phyloP scores from a whole-genome alignment of 1,284 basidiomycete species.

The Fomitopsis schrenkii region DNA sequence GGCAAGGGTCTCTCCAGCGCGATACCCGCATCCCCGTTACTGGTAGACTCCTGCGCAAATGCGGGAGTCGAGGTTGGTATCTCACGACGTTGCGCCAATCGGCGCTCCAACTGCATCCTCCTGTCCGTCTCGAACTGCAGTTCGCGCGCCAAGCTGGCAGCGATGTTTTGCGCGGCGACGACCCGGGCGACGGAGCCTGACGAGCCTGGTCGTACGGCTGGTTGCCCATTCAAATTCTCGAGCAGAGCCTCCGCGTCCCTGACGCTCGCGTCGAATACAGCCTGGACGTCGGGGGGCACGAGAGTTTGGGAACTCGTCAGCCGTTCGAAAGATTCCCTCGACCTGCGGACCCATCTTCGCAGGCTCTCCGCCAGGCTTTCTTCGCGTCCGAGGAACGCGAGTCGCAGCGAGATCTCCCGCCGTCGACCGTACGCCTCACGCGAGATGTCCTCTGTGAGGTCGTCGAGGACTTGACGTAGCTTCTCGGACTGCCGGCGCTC shows the following conservation, averaged over 20 bases:
- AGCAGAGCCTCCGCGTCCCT: slow-evolving; percentile 48
- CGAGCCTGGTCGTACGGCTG: slow-evolving; percentile 18
- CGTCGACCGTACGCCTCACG: slow-evolving; percentile 75
- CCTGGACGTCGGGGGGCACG: slow-evolving; percentile 16
- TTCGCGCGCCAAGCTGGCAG: slow-evolving; percentile 59
- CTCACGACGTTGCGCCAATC: slow-evolving; percentile 18
- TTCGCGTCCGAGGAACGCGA: slow-evolving; percentile 66
- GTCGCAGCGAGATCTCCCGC: slow-evolving; percentile 66
- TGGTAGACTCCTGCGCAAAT: background rate
- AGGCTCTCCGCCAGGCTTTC: slow-evolving; percentile 58
- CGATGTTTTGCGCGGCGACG: slow-evolving; percentile 54
- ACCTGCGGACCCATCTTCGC: slow-evolving; percentile 48
- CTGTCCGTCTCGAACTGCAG: slow-evolving; percentile 60
- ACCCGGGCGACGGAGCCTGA: slow-evolving; percentile 45
- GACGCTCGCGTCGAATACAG: slow-evolving; percentile 37
- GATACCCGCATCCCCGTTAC: background rate
- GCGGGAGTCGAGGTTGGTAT: slow-evolving; percentile 1
- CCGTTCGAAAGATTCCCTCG: slow-evolving; percentile 39
- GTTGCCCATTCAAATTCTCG: slow-evolving; percentile 38
- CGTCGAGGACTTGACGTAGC: slow-evolving; percentile 63
- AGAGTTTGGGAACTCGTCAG: slow-evolving; percentile 9
- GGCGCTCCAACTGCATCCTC: slow-evolving; percentile 48
- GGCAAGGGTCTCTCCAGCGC: slow-evolving; percentile 10
- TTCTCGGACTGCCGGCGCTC: slow-evolving; percentile 43
- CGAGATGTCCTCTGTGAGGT: slow-evolving; percentile 68